Evolutionary conservation across 2,329 filamentous ascomycete species (phyloP), one percentile per base, ranked within the genome.

Genomic region (Alternaria burnsii): DNA sequence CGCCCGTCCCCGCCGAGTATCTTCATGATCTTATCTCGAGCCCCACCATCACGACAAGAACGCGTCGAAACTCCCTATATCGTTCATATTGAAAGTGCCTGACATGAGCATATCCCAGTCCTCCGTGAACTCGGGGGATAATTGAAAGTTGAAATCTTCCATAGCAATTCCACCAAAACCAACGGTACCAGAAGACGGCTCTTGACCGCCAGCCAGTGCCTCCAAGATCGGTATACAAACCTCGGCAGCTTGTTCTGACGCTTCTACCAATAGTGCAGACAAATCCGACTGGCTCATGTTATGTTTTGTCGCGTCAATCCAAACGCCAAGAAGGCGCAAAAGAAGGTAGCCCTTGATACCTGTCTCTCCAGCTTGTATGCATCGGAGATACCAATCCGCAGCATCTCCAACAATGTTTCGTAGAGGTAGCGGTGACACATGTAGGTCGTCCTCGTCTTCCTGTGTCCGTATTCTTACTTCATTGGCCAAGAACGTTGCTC

Each of bases 301-400:
- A 26, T 51, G 55, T 43, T 61, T 66, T 16, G 71, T 62, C 1
- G 61, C 71, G n/a, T 71, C 59, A 6, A 71, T 71, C 41, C 72
- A 69, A 16, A 67, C 66, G 8, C 36, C 32, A 16, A 75, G 26
- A 11, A 76, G 47, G 28, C 55, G 54, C 22, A 68, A 47, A 3
- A 75, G 62, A 18, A 75, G 48, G 46, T 74, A 71, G 8, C 71
- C 73, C 32, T 76, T 76, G 16, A 73, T 60, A 44, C 72, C 71
- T 1, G 71, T 74, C 48, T 76, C 73, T 12, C 74, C 74, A 18
- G 69, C 72, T 52, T 70, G 62, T 7, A 75, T 67, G 42, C 63
- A 66, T 12, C 54, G 55, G 9, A 72, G 34, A 26, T 63, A 62
- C 65, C 69, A 71, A 16, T 48, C 46, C 18, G 68, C 59, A n/a